Evolutionary conservation across 2,329 filamentous ascomycete species (phyloP), one percentile per base, ranked within the genome.

Genomic region (Fusarium lateritium): DNA sequence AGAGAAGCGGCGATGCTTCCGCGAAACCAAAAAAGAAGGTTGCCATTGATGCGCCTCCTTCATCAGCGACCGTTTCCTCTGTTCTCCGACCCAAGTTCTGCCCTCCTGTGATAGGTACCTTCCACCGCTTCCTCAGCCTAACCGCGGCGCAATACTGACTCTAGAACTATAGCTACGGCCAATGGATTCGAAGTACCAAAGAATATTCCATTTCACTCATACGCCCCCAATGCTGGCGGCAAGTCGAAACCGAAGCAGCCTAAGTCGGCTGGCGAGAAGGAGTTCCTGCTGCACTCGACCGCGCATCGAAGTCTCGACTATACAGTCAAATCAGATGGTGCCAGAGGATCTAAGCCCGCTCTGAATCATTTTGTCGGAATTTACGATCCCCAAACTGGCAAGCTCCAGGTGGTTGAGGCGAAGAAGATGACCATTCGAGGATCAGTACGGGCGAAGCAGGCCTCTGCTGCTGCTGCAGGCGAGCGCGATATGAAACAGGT

Each of bases 281-380:
- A 88, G 71, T 79, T 91, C 14, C 74, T 90, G 1, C 79, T 91
- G 43, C 86, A 90, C 75, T 89, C 88, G 10, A 83, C 83, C 6
- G 81, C 80, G 45, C 87, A 91, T 76, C 83, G 79, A 31, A 87
- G 83, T 40, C 76, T 91, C 39, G 86, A 90, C 73, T 91, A 89
- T 71, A 89, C 83, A 7, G 88, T 82, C 28, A 83, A 84, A 59
- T 87, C 90, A 74, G 81, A 81, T 42, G 75, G 75, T 4, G 31
- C 71, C 3, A 65, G 74, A 24, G 78, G 75, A 4, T 62, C 72
- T 7, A 76, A 77, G 36, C 76, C 77, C 33, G 65, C 86, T 6
- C 67, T 90, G 45, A 90, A 88, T 55, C 88, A 92, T 76, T 92
- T 89, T 74, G 78, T 92, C 28, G 90, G 88, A 17, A 80, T 92